phyloP scores from a whole-genome alignment of 163 green algal species.

The Chlorella variabilis region DNA sequence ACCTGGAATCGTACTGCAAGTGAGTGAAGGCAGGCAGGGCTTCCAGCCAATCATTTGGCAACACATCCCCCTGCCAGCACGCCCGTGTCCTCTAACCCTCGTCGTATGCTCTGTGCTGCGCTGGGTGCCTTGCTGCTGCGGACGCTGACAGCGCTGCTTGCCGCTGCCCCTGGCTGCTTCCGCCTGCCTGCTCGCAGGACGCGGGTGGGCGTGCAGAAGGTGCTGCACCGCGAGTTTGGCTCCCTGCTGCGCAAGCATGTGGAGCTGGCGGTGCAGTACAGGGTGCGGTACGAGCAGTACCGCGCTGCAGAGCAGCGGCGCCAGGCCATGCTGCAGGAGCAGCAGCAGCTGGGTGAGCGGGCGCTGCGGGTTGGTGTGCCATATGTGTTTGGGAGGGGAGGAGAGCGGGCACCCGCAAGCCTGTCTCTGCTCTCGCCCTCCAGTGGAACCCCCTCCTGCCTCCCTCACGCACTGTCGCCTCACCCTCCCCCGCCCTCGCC shows the following conservation, averaged over 20 bases:
- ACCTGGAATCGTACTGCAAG: conserved; percentile 25
- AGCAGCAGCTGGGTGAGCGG: not conserved
- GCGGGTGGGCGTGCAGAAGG: not conserved
- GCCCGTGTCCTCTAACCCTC: not conserved
- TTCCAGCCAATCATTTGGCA: too few relatives aligned
- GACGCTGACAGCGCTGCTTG: too few relatives aligned
- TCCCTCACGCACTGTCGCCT: not conserved
- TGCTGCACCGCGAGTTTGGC: conserved; percentile 39
- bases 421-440: too few relatives aligned
- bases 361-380: not conserved
- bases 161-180: too few relatives aligned
- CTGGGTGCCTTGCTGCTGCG: too few relatives aligned
- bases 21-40: not conserved
- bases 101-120: too few relatives aligned
- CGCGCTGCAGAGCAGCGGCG: not conserved
- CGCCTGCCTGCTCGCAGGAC: not conserved
- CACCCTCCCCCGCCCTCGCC: not conserved
- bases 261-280: conserved; percentile 34
- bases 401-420: too few relatives aligned
- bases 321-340: not conserved
- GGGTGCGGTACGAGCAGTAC: conserved; percentile 33
- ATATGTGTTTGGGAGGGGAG: too few relatives aligned
- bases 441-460: too few relatives aligned
- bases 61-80: not conserved
- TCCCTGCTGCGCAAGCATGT: conserved; percentile 35